Evolutionary conservation across 768 basidiomycete species (phyloP).

Genomic region (Boletus fagicola): DNA sequence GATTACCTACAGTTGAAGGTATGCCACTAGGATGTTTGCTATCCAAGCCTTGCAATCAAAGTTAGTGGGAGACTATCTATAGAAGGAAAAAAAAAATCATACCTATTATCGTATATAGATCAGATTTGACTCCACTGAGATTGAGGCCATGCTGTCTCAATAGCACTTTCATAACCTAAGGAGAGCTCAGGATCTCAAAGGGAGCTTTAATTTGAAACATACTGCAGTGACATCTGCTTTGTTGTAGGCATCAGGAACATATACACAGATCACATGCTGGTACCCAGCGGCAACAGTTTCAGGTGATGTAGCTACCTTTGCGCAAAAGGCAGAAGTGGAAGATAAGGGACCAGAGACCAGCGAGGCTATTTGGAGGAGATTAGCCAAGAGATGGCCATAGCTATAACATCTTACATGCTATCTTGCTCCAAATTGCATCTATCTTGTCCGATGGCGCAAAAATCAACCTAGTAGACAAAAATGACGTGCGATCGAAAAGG

Average conservation of each 20-base stretch:
- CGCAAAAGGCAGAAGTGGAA: conserved; percentile 50
- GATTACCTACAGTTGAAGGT: conserved; percentile 55
- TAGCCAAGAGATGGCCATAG: neutral
- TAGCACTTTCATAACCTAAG: conserved; percentile 64
- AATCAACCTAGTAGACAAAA: conserved; percentile 51
- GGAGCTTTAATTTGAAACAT: conserved; percentile 1
- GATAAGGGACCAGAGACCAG: conserved; percentile 62
- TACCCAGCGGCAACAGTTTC: conserved; percentile 44
- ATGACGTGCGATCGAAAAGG: neutral
- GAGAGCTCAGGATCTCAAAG: neutral
- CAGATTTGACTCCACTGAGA: conserved; percentile 67
- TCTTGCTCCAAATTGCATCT: conserved; percentile 57
- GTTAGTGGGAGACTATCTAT: neutral
- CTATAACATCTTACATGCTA: conserved; percentile 50
- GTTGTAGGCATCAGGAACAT: conserved; percentile 70
- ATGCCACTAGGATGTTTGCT: conserved; percentile 77
- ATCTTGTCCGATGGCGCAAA: conserved; percentile 63
- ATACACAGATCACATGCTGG: conserved; percentile 69
- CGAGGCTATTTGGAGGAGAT: conserved; percentile 44
- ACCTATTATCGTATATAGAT: conserved; percentile 67
- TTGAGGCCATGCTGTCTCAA: conserved; percentile 63
- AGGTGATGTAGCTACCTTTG: conserved; percentile 69
- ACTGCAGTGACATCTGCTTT: conserved; percentile 58
- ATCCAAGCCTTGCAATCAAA: conserved; percentile 52
- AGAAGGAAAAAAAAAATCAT: conserved; percentile 3